Percentiles rank a stretch among this genome's conserved stretches.
Evolutionary conservation across 805 yeast species (phyloP).

Genomic region (Hemisphaericaspora nanyangensis): DNA sequence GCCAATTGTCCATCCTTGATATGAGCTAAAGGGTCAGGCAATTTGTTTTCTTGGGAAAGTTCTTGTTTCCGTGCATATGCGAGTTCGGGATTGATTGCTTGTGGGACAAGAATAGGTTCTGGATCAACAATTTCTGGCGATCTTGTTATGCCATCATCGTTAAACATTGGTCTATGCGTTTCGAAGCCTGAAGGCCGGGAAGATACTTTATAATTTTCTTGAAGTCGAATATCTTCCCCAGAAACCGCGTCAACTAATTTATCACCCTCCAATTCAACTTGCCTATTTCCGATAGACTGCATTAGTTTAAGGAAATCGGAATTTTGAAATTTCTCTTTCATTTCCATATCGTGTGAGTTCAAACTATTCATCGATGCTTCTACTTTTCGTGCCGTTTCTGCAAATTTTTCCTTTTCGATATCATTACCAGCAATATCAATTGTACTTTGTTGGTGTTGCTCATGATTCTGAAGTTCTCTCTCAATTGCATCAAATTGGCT

Average conservation of each 20-base stretch:
- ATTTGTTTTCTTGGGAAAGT: slow-evolving; percentile 14
- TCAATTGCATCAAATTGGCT: slow-evolving; percentile 32
- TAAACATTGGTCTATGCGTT: slow-evolving; percentile 1
- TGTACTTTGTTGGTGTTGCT: slow-evolving; percentile 7
- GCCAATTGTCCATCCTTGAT: slow-evolving; percentile 35
- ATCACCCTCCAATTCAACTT: slow-evolving; percentile 39
- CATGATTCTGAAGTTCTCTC: slow-evolving; percentile 18
- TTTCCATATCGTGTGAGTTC: slow-evolving; percentile 15
- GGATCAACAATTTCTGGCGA: slow-evolving; percentile 1
- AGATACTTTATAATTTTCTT: neutral
- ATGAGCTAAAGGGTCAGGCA: slow-evolving; percentile 44
- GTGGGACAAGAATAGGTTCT: neutral
- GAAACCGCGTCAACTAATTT: slow-evolving; percentile 27
- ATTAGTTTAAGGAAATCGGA: slow-evolving; percentile 37
- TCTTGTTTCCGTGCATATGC: neutral
- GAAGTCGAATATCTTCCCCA: slow-evolving; percentile 32
- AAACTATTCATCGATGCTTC: slow-evolving; percentile 19
- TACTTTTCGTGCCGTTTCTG: slow-evolving; percentile 36
- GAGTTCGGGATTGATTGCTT: neutral
- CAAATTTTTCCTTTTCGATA: slow-evolving; percentile 33
- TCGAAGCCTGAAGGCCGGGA: neutral
- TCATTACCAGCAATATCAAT: slow-evolving; percentile 10
- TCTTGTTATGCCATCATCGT: neutral
- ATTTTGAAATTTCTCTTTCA: slow-evolving; percentile 29
- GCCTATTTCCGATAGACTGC: slow-evolving; percentile 33